These are phyloP conservation scores for Pythium biforme DNA, from an alignment of 352 stramenopile genomes.

Conservation along the genomic window DNA sequence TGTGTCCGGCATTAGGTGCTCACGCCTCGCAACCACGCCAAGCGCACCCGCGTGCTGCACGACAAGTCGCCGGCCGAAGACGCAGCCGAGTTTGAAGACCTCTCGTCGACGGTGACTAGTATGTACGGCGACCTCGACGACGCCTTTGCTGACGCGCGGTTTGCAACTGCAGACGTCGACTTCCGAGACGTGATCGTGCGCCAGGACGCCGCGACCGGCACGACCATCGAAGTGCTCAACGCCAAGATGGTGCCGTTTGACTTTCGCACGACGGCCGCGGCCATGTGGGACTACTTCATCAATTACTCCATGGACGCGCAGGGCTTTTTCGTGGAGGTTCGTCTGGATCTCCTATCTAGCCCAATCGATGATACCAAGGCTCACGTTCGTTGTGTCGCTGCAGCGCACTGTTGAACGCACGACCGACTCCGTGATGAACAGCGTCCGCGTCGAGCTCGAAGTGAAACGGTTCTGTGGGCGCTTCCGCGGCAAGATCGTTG, in stretches of 20 bases:
- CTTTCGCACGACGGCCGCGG: constrained; percentile 3
- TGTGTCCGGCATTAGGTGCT: too few relatives aligned
- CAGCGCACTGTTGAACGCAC: constrained; percentile 4
- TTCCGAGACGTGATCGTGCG: constrained; percentile 20
- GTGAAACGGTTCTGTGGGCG: constrained; percentile 12
- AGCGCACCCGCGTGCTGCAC: background rate
- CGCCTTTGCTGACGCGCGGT: constrained; percentile 19
- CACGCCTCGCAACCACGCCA: constrained; percentile 16
- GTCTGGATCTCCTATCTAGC: background rate
- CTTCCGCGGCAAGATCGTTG: constrained; percentile 19
- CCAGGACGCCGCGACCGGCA: constrained; percentile 5
- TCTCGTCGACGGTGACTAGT: constrained; percentile 11
- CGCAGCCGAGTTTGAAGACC: constrained; percentile 9
- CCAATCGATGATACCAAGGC: too few relatives aligned
- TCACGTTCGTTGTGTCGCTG: background rate
- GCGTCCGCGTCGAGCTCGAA: constrained; percentile 15
- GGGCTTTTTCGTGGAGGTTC: constrained; percentile 13
- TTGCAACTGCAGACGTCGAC: constrained; percentile 19
- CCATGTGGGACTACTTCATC: constrained; percentile 22
- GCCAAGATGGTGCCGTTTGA: constrained; percentile 20
- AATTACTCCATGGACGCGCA: constrained; percentile 12
- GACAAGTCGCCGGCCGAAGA: constrained; percentile 8
- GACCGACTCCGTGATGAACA: constrained; percentile 15
- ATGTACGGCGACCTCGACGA: constrained; percentile 13
- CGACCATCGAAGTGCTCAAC: constrained; percentile 15